These are phyloP conservation scores for Heliamphora exappendiculata DNA, from an alignment of 148 eudicot species.

Conservation along the genomic window DNA sequence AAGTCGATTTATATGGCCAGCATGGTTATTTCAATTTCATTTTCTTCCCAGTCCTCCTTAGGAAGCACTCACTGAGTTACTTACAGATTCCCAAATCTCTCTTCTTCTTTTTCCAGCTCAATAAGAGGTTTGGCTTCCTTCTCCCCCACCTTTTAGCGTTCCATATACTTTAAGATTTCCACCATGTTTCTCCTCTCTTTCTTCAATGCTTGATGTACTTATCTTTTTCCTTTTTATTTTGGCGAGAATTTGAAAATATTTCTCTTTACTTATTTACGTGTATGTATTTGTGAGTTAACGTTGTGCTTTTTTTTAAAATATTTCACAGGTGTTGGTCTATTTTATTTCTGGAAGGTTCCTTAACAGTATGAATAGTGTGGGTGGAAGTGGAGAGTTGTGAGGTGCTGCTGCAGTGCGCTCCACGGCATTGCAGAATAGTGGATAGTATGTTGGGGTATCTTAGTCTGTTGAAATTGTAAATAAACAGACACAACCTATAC, in stretches of 20 bases:
- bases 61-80: too few species aligned
- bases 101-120: too few species aligned
- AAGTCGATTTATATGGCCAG: too few species aligned
- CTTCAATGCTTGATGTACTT: not conserved
- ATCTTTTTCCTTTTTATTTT: not conserved
- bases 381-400: slow-evolving; percentile 19
- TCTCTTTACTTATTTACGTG: not conserved
- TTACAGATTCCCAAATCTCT: too few species aligned
- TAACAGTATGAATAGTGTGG: slow-evolving; percentile 14
- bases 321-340: slow-evolving; percentile 30
- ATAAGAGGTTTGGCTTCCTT: too few species aligned
- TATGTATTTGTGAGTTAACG: not conserved
- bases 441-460: slow-evolving; percentile 18
- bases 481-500: too few species aligned
- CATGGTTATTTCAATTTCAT: too few species aligned
- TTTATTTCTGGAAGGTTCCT: slow-evolving; percentile 23
- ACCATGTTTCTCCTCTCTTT: not conserved
- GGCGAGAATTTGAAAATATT: not conserved
- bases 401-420: not conserved
- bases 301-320: not conserved
- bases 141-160: too few species aligned
- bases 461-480: slow-evolving; percentile 27
- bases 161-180: too few species aligned
- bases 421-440: slow-evolving; percentile 16
- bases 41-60: too few species aligned